Evolutionary conservation across 345 rosid species (phyloP).

Genomic region (Eucalyptus fibrosa): DNA sequence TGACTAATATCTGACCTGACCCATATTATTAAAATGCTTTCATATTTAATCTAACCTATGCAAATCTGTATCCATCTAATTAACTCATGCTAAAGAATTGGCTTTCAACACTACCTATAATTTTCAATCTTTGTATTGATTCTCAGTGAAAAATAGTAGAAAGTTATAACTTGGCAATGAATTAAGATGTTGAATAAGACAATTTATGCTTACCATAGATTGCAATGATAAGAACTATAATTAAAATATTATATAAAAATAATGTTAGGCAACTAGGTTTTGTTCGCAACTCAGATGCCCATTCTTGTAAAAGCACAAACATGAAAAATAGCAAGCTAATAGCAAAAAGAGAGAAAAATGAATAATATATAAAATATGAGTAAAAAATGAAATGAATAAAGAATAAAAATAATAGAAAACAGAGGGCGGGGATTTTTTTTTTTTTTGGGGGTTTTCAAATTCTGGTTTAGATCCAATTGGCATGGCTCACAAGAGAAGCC

Average conservation of each 20-base stretch:
- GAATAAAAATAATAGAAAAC: not conserved
- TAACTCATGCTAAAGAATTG: not conserved
- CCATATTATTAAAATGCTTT: not conserved
- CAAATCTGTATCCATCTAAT: not conserved
- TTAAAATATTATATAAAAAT: too few species aligned
- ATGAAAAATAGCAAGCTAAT: not conserved
- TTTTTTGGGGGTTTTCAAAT: not conserved
- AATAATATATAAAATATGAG: too few species aligned
- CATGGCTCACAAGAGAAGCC: not conserved
- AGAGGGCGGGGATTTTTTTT: too few species aligned
- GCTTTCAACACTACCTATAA: not conserved
- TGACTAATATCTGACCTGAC: rapidly evolving
- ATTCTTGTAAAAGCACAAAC: not conserved
- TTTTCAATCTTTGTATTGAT: not conserved
- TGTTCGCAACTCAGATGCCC: not conserved
- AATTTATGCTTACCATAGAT: not conserved
- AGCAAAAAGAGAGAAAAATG: not conserved
- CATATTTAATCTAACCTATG: not conserved
- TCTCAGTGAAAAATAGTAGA: rapidly evolving
- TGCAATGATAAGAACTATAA: too few species aligned
- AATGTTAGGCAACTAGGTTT: not conserved
- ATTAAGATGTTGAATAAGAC: not conserved
- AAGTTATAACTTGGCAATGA: not conserved
- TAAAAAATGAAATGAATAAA: too few species aligned
- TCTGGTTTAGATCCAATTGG: not conserved